Evolutionary conservation across 2,329 filamentous ascomycete genomes (phyloP), one percentile per base, ranked within the genome.

Genomic region (Verticillium albo-atrum): DNA sequence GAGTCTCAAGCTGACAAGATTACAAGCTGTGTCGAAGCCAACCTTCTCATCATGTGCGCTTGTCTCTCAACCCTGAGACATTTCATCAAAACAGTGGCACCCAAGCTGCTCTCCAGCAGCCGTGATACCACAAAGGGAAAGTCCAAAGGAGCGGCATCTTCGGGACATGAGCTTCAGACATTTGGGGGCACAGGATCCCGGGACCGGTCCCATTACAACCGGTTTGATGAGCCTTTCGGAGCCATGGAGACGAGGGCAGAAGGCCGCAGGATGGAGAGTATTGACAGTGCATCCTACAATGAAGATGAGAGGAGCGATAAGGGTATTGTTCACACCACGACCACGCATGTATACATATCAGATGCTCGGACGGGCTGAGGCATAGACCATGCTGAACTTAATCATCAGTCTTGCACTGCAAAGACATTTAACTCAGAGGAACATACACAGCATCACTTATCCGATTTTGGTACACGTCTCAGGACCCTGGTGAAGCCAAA

Each of bases 21-120:
- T 6, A 28, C 3, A 34, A 75, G 72, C 1, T 68, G 74, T 30
- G 62, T 74, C 4, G 74, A 76, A 56, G 67, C 69, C 2, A 76
- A 76, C 26, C 67, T 77, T 2, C 71, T 76, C 57, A 65, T 77
- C 60, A 73, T 77, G 57, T 75, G 73, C 60, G 71, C 70, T 25
- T 75, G 67, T 58, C 63, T 73, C 3, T 69, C 71, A 1, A 72
- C 71, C 47, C 58, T 74, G 12, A 68, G 68, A 26, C 67, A 68
- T 17, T 74, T 73, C 64, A 61, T 72, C 56, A 60, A 59, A 14
- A 66, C 68, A 54, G 62, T 72, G 2, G 66, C 68, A 12, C 71
- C 70, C 1, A 59, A 47, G 10, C 50, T 67, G 28, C 58, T 68
- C 28, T 64, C 63, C 28, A 64, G 62, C 4, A 47, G 37, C 4